phyloP scores from a whole-genome alignment of 106 monocot genomes.

The Platanthera zijinensis region DNA sequence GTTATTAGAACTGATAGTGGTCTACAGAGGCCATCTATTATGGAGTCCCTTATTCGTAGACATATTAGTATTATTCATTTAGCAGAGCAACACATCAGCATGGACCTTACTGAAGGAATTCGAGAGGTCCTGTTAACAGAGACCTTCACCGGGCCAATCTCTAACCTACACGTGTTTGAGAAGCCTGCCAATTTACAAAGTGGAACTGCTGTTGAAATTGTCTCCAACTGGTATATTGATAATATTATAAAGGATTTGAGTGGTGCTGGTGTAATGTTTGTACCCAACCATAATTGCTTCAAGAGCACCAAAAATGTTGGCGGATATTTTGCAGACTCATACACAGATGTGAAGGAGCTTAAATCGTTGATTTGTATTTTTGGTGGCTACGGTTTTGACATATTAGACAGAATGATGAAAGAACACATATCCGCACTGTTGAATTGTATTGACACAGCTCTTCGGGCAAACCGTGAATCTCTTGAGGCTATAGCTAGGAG shows the following conservation, averaged over 20 bases:
- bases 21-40: constrained; percentile 76
- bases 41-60: constrained; percentile 68
- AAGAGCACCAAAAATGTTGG: constrained; percentile 58
- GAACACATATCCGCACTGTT: constrained; percentile 67
- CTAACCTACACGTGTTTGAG: constrained; percentile 51
- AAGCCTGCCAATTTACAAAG: constrained; percentile 27
- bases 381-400: constrained; percentile 90
- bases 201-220: constrained; percentile 61
- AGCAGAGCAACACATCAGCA: constrained; percentile 92
- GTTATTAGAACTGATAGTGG: constrained; percentile 63
- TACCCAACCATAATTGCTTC: constrained; percentile 54
- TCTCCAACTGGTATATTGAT: constrained; percentile 83
- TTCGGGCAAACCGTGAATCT: constrained; percentile 72
- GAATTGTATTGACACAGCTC: constrained; percentile 67
- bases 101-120: constrained; percentile 90
- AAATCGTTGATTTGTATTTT: constrained; percentile 67
- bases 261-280: constrained; percentile 48
- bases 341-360: constrained; percentile 53
- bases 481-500: constrained; percentile 69
- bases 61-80: constrained; percentile 79
- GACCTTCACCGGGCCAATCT: constrained; percentile 54
- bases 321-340: constrained; percentile 64
- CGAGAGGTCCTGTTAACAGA: constrained; percentile 74
- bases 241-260: constrained; percentile 73
- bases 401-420: constrained; percentile 50